Base-by-base conservation (phyloP, 169 alveolate genomes). In the Plasmodium chabaudi region DNA sequence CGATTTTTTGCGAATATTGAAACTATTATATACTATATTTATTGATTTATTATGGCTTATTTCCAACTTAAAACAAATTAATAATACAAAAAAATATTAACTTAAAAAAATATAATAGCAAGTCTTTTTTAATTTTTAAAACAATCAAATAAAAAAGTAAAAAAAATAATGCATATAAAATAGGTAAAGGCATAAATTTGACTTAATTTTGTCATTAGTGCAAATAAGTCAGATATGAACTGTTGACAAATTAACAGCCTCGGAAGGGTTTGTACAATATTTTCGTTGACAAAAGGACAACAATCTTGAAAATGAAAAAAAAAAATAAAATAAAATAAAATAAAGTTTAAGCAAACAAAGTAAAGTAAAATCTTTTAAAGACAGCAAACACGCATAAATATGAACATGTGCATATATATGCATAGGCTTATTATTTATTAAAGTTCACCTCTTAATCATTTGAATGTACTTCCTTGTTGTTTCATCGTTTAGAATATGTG, bases 401-500 rank as follows among this genome's bases (percentile, higher is more conserved):
- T 51, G 25, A 34, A 34, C 23, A 71, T 19, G 68, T 19, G 19
- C 9, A 51, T 34, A 70, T 21, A 17, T 39, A 34, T 51, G 19
- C 51, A 21, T 42, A 68, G 21, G 25, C 17, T 15, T 56, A 17
- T 44, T n/a, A 21, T 9, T 17, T 34, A 19, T 17, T 46, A 42
- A 15, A 42, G 19, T 47, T 53, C 47, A 82, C 90, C 99, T 91
- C 72, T 97, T 97, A 53, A 97, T 94, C 92, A 97, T 93, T 65
- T 95, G 96, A 39, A 97, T 93, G 71, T 96, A 96, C 87, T 96
- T 96, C 88, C 98, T 95, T 21, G 97, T 93, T 21, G 96, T 95
- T 73, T 97, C 99, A 91, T 97, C 99, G 87, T 97, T 97, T 57
- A 97, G 93, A 25, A 97, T 97, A 92, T 97, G 96, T 17, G 96